Conservation (phyloP, 139 green algal genomes). For the Choricystis sp. region DNA sequence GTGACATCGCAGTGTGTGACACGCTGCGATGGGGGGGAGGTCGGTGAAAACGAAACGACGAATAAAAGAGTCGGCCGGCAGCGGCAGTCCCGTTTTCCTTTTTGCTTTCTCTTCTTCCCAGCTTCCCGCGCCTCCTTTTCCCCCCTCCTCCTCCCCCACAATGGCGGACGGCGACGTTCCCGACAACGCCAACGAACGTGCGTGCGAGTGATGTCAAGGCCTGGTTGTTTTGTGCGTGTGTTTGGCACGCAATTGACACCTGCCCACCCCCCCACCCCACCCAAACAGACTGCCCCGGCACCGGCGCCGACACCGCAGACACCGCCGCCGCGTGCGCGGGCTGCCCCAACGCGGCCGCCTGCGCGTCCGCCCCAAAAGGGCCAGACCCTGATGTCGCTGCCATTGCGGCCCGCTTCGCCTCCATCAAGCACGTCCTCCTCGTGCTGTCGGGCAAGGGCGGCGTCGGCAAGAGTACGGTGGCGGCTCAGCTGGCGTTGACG, state of each 20-base stretch:
- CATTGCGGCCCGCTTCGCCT: constrained; percentile 56
- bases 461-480: constrained; percentile 92
- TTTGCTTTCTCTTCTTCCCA: too few species aligned
- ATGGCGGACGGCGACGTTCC: not conserved
- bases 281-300: constrained; percentile 64
- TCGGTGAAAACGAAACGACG: too few species aligned
- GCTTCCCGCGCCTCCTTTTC: too few species aligned
- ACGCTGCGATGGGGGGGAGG: too few species aligned
- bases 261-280: not conserved
- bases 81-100: too few species aligned
- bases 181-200: constrained; percentile 6
- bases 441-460: constrained; percentile 96
- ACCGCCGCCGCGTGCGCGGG: constrained; percentile 63
- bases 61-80: too few species aligned
- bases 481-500: constrained; percentile 77
- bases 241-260: not conserved
- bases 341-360: constrained; percentile 86
- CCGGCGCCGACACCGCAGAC: constrained; percentile 54
- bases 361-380: constrained; percentile 68
- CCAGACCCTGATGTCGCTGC: constrained; percentile 67
- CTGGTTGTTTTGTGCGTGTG: not conserved
- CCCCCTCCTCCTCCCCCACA: too few species aligned
- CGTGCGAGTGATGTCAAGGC: not conserved
- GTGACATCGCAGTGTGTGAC: too few species aligned
- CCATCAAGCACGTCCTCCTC: constrained; percentile 77